Evolutionary conservation across 352 stramenopile genomes (phyloP).

Genomic region (Phytophthora sansomeana): DNA sequence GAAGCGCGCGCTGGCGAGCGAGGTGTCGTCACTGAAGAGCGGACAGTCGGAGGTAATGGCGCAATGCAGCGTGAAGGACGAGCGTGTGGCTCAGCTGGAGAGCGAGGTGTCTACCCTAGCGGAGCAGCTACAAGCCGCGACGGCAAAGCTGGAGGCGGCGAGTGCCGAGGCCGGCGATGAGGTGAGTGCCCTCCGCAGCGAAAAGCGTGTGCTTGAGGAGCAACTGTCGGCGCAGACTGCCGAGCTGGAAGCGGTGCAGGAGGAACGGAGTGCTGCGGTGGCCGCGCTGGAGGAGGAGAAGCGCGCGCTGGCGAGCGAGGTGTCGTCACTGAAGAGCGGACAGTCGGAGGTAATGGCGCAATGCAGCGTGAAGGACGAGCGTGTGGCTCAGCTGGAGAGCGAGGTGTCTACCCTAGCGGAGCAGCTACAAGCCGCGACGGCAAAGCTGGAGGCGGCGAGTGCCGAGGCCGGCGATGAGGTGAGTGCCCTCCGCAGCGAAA

Average conservation of each 20-base stretch:
- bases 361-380: constrained; percentile 21
- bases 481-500: no score
- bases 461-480: no score
- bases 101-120: constrained; percentile 6
- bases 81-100: constrained; percentile 16
- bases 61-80: constrained; percentile 16
- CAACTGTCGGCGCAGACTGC: constrained; percentile 21
- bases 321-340: constrained; percentile 28
- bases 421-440: no score
- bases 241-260: constrained; percentile 19
- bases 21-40: constrained; percentile 14
- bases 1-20: constrained; percentile 15
- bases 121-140: constrained; percentile 13
- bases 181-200: constrained; percentile 24
- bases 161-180: constrained; percentile 28
- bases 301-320: constrained; percentile 28
- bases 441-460: no score
- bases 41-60: constrained; percentile 7
- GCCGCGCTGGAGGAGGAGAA: constrained; percentile 33
- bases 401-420: no score
- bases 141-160: constrained; percentile 27
- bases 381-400: constrained; percentile 22
- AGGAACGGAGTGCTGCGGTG: constrained; percentile 20
- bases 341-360: constrained; percentile 18
- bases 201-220: constrained; percentile 27